Conservation (phyloP, 352 stramenopile species). For the Globisporangium irregulare region DNA sequence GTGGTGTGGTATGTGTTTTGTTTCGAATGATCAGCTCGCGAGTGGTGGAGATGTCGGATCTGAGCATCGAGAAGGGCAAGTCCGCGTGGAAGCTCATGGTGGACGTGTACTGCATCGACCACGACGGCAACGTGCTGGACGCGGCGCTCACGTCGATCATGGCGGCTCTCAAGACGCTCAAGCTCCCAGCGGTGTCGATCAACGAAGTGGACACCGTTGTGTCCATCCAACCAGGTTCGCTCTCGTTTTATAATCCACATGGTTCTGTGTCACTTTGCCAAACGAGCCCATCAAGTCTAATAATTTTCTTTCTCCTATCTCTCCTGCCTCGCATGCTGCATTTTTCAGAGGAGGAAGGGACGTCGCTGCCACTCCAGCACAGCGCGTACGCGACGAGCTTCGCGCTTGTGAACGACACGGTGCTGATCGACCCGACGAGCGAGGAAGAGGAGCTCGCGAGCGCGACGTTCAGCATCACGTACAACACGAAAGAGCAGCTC, state of each 20-base stretch:
- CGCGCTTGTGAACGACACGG: constrained; percentile 43
- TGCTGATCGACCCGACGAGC: constrained; percentile 72
- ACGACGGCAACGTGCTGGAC: constrained; percentile 81
- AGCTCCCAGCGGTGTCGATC: constrained; percentile 58
- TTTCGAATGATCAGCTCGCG: constrained; percentile 36
- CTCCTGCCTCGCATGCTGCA: neutral
- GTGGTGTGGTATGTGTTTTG: constrained; percentile 8
- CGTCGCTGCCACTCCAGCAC: constrained; percentile 54
- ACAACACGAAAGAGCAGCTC: constrained; percentile 60
- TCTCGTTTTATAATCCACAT: neutral
- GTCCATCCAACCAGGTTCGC: constrained; percentile 52
- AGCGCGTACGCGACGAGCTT: constrained; percentile 66
- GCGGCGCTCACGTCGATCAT: constrained; percentile 69
- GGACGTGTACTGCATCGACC: constrained; percentile 78
- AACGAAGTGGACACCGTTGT: constrained; percentile 70
- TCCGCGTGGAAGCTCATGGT: constrained; percentile 80
- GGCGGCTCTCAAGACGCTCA: constrained; percentile 59
- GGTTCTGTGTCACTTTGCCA: neutral
- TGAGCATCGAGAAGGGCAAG: constrained; percentile 72
- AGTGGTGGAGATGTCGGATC: constrained; percentile 75
- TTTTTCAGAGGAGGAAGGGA: constrained; percentile 42
- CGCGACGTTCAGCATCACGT: constrained; percentile 60
- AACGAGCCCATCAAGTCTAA: neutral
- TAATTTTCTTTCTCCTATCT: neutral
- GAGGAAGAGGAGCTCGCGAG: constrained; percentile 65